Percentiles rank a stretch among this genome's conserved stretches.
phyloP scores from a whole-genome alignment of 2,329 filamentous ascomycete genomes.

The Alternaria brassicae region DNA sequence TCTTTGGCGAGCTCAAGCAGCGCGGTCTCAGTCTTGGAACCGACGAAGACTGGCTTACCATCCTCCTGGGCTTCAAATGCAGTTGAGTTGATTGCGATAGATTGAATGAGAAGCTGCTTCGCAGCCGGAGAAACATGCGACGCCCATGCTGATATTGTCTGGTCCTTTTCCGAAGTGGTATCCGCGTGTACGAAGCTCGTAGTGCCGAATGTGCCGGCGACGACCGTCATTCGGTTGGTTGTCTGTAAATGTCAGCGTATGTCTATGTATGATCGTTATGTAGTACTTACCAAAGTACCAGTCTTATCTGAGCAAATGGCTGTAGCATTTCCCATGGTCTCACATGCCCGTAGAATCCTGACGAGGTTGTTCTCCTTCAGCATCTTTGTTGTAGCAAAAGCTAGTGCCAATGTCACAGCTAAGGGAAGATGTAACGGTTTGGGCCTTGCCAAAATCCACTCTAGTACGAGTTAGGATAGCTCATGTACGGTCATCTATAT shows the following conservation, averaged over 20 bases:
- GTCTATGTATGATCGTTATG: accelerated
- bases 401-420: conserved; percentile 45
- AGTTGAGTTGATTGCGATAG: conserved; percentile 57
- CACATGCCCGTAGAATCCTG: conserved; percentile 42
- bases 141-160: conserved; percentile 51
- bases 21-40: conserved; percentile 65
- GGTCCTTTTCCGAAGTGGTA: conserved; percentile 52
- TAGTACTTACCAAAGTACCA: conserved; percentile 32
- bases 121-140: conserved; percentile 53
- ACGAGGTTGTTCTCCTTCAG: conserved; percentile 49
- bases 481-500: no score
- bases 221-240: conserved; percentile 53
- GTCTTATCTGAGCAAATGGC: conserved; percentile 50
- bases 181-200: conserved; percentile 59
- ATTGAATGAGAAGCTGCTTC: conserved; percentile 38
- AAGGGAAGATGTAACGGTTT: no score
- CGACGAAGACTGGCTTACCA: conserved; percentile 60
- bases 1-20: conserved; percentile 60
- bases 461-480: no score
- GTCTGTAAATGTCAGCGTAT: conserved; percentile 26
- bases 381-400: conserved; percentile 48
- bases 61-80: conserved; percentile 57
- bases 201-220: conserved; percentile 49
- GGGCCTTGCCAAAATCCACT: no score
- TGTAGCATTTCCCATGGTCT: conserved; percentile 48